Conservation (phyloP, 768 basidiomycete genomes). For the Heimioporus sp. region DNA sequence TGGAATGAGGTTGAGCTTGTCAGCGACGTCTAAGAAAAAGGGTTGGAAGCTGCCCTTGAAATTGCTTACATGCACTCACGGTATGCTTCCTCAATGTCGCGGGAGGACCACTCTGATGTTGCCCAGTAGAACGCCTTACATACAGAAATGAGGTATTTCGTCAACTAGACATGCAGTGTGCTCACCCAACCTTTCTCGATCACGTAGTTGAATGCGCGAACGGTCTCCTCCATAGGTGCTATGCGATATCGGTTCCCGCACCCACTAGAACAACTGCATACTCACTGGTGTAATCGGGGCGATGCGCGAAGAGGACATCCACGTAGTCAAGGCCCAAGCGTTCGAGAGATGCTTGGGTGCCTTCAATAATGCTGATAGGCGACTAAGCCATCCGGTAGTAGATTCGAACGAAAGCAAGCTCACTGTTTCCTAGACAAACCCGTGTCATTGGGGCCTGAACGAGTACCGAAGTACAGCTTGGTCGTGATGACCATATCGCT, state of each 20-base stretch:
- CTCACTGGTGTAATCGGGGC: conserved; percentile 40
- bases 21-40: conserved; percentile 40
- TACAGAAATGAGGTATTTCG: neutral
- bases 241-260: neutral
- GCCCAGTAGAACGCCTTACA: conserved; percentile 44
- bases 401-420: neutral
- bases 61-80: conserved; percentile 17
- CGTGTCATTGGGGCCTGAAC: conserved; percentile 42
- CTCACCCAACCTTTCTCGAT: conserved; percentile 48
- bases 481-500: conserved; percentile 53
- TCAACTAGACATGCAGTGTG: neutral
- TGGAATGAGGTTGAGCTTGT: conserved; percentile 46
- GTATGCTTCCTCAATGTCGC: conserved; percentile 45
- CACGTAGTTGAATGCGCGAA: conserved; percentile 56
- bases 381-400: neutral
- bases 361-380: conserved; percentile 50
- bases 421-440: conserved; percentile 35
- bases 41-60: neutral
- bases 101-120: conserved; percentile 56
- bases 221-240: conserved; percentile 52
- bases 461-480: conserved; percentile 57
- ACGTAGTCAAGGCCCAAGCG: conserved; percentile 55
- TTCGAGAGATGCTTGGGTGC: conserved; percentile 47
- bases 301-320: conserved; percentile 50
- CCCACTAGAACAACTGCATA: neutral